Conservation (phyloP, 2,329 filamentous ascomycete genomes). For the Coniochaeta hoffmannii region DNA sequence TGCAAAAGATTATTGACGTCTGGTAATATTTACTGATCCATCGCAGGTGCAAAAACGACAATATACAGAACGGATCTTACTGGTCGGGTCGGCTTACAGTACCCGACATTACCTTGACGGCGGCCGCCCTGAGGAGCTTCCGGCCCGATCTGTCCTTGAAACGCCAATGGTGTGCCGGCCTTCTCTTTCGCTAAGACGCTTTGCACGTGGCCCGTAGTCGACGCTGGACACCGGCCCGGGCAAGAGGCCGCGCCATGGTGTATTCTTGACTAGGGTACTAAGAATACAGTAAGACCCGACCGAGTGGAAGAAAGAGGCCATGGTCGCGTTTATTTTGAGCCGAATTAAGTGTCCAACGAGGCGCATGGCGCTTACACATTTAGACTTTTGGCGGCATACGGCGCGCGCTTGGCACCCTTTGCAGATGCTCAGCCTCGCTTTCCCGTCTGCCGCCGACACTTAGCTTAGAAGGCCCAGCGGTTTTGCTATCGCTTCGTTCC, state of each 20-base stretch:
- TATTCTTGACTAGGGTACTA: too few species aligned
- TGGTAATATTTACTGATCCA: too few species aligned
- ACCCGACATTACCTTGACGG: neutral
- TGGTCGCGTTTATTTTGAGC: neutral
- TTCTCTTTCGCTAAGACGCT: too few species aligned
- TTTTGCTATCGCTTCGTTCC: neutral
- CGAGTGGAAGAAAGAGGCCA: neutral
- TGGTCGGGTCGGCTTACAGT: too few species aligned
- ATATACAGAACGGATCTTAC: too few species aligned
- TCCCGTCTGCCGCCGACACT: neutral
- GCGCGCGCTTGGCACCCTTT: neutral
- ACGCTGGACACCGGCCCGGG: too few species aligned
- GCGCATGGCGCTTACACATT: neutral
- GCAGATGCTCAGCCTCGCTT: neutral
- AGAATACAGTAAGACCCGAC: neutral
- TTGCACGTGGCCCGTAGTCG: too few species aligned
- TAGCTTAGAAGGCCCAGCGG: neutral
- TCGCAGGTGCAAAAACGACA: too few species aligned
- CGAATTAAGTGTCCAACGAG: neutral
- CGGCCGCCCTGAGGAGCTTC: neutral
- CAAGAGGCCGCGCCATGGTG: too few species aligned
- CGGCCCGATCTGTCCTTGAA: neutral
- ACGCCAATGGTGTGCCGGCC: neutral
- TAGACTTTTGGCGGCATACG: neutral
- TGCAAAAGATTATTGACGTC: too few species aligned